Evolutionary conservation across 331 rosid genomes (phyloP).

Genomic region (Phaseolus coccineus): DNA sequence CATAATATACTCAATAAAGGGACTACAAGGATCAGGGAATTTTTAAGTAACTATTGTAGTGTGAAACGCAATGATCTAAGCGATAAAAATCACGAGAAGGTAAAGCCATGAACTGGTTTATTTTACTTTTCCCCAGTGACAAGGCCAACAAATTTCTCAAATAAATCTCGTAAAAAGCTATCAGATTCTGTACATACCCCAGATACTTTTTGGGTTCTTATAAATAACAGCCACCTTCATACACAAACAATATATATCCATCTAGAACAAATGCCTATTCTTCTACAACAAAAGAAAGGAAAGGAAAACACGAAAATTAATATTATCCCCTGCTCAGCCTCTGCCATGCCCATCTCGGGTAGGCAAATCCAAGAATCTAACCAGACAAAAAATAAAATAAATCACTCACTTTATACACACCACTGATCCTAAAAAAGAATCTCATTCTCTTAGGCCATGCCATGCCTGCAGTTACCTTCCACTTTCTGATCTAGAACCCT

Average conservation of each 20-base stretch:
- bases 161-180: constrained; percentile 50
- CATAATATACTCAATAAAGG: background rate
- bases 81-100: background rate
- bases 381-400: constrained; percentile 38
- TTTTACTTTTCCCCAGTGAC: constrained; percentile 2
- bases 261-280: constrained; percentile 28
- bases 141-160: constrained; percentile 36
- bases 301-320: constrained; percentile 19
- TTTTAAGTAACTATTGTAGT: background rate
- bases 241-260: constrained; percentile 66
- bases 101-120: background rate
- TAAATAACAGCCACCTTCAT: constrained; percentile 60
- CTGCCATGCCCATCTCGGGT: constrained; percentile 36
- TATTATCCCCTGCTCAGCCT: constrained; percentile 40
- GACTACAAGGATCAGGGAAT: background rate
- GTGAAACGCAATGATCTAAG: background rate
- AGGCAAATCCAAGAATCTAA: constrained; percentile 60
- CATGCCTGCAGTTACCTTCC: constrained; percentile 56
- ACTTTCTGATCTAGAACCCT: constrained; percentile 64
- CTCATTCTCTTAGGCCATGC: constrained; percentile 40
- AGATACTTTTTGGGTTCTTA: constrained; percentile 55
- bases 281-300: constrained; percentile 47
- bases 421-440: constrained; percentile 50
- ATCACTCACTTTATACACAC: constrained; percentile 52
- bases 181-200: constrained; percentile 65